A percentile compares a stretch with the other conserved stretches of the same genome.
Conservation (phyloP, 225 moss, liverwort and hornwort genomes). For the Neckera pumila region DNA sequence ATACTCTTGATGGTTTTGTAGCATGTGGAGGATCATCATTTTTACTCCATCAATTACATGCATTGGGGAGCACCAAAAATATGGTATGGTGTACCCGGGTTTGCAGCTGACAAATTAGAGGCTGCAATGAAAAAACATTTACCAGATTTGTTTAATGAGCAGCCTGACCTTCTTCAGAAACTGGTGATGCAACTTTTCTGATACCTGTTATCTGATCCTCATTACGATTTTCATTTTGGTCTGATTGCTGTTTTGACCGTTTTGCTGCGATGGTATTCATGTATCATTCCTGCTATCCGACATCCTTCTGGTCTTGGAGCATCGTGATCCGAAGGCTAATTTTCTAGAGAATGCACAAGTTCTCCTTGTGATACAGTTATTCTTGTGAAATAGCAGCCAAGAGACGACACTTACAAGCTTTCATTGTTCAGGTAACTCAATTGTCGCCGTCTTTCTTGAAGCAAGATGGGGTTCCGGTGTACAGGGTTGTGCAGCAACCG, state of each 20-base stretch:
- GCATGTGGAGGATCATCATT: conserved; percentile 99
- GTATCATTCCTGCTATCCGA: not conserved
- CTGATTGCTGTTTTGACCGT: not conserved
- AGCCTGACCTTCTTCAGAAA: conserved; percentile 95
- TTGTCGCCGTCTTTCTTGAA: conserved; percentile 81
- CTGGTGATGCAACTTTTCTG: conserved; percentile 44
- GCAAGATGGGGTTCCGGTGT: conserved; percentile 82
- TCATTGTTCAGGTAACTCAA: conserved; percentile 74
- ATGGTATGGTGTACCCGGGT: conserved; percentile 95
- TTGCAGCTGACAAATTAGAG: conserved; percentile 70
- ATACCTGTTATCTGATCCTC: not conserved
- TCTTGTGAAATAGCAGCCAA: not conserved
- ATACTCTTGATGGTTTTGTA: conserved; percentile 25
- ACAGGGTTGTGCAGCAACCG: conserved; percentile 70
- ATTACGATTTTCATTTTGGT: not conserved
- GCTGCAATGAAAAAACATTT: conserved; percentile 79
- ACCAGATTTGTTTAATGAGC: conserved; percentile 89
- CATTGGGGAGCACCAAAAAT: conserved; percentile 99
- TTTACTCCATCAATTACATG: conserved; percentile 92
- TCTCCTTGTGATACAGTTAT: not conserved
- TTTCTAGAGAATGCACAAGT: not conserved
- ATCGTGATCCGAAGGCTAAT: not conserved
- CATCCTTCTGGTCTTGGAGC: not conserved
- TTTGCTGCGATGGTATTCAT: not conserved
- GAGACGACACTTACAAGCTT: not conserved